A percentile compares a stretch with the other conserved stretches of the same genome.
Evolutionary conservation across 306 rosid genomes (phyloP).

Genomic region (Fragaria vesca): DNA sequence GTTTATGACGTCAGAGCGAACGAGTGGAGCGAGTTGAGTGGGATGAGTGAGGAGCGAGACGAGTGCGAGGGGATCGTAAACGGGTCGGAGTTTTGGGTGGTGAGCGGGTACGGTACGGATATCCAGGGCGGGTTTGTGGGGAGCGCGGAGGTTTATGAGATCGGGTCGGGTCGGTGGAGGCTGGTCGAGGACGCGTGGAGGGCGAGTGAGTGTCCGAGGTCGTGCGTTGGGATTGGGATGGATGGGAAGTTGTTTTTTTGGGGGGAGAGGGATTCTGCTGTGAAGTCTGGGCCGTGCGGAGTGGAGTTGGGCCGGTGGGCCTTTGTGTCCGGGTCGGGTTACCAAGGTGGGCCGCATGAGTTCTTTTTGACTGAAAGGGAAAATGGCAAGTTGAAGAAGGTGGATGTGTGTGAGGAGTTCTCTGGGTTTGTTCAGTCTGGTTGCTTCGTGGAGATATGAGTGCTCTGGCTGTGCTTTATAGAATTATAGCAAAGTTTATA

Average conservation of each 20-base stretch:
- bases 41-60: slow-evolving; percentile 50
- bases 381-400: slow-evolving; percentile 33
- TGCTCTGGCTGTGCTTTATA: no score
- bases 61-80: slow-evolving; percentile 51
- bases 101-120: slow-evolving; percentile 52
- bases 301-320: slow-evolving; percentile 29
- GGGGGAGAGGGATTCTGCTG: slow-evolving; percentile 30
- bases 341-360: slow-evolving; percentile 42
- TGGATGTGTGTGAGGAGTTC: slow-evolving; percentile 29
- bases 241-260: slow-evolving; percentile 37
- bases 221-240: slow-evolving; percentile 35
- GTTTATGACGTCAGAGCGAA: slow-evolving; percentile 36
- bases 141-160: slow-evolving; percentile 37
- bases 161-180: slow-evolving; percentile 42
- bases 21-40: slow-evolving; percentile 41
- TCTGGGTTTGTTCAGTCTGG: slow-evolving; percentile 49
- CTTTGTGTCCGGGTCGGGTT: slow-evolving; percentile 41
- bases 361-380: slow-evolving; percentile 29
- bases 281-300: slow-evolving; percentile 18
- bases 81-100: slow-evolving; percentile 51
- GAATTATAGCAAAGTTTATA: no score
- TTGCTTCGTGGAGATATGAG: slow-evolving; percentile 42
- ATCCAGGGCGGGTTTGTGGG: slow-evolving; percentile 44
- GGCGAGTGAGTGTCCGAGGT: slow-evolving; percentile 35
- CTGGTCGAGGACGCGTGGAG: slow-evolving; percentile 46